A percentile compares a stretch with the other conserved stretches of the same genome.
These are phyloP conservation scores for Phytopythium delawarense DNA, from an alignment of 352 stramenopile genomes.

Conservation along the genomic window DNA sequence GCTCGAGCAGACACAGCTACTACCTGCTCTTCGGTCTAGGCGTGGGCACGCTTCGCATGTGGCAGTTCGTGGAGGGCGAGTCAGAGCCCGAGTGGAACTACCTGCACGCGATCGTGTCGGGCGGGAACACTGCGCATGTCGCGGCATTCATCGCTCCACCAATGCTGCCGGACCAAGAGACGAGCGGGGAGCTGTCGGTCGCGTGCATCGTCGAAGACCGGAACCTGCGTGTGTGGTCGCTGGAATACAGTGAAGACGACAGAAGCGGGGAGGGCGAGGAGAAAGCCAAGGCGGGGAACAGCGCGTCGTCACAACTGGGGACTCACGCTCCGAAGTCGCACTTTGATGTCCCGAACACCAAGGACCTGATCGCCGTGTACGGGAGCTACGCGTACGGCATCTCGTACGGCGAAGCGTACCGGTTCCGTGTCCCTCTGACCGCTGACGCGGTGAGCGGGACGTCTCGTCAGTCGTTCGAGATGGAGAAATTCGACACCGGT, in stretches of 20 bases:
- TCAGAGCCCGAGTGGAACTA: constrained; percentile 37
- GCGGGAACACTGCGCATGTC: constrained; percentile 52
- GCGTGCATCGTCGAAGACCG: constrained; percentile 48
- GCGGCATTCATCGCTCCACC: constrained; percentile 49
- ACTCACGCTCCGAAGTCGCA: constrained; percentile 45
- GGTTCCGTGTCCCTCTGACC: constrained; percentile 42
- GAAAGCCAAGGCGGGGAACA: constrained; percentile 16
- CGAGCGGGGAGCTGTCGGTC: constrained; percentile 27
- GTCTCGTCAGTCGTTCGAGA: constrained; percentile 50
- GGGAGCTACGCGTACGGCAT: constrained; percentile 67
- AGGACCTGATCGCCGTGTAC: constrained; percentile 54
- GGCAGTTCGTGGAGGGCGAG: constrained; percentile 57
- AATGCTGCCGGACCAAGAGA: background rate
- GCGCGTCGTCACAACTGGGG: constrained; percentile 6
- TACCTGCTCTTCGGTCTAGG: constrained; percentile 73
- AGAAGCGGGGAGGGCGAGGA: constrained; percentile 19
- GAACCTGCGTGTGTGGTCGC: constrained; percentile 66
- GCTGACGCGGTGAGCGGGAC: background rate
- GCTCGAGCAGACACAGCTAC: constrained; percentile 25
- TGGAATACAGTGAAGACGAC: constrained; percentile 27
- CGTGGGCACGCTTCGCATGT: constrained; percentile 66
- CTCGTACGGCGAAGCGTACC: constrained; percentile 59
- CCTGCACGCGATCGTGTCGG: constrained; percentile 47
- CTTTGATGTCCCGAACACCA: constrained; percentile 52
- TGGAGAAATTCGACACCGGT: constrained; percentile 58